Conservation (phyloP, 1,139 yeast genomes). For the Nakaseomyces nivariensis region DNA sequence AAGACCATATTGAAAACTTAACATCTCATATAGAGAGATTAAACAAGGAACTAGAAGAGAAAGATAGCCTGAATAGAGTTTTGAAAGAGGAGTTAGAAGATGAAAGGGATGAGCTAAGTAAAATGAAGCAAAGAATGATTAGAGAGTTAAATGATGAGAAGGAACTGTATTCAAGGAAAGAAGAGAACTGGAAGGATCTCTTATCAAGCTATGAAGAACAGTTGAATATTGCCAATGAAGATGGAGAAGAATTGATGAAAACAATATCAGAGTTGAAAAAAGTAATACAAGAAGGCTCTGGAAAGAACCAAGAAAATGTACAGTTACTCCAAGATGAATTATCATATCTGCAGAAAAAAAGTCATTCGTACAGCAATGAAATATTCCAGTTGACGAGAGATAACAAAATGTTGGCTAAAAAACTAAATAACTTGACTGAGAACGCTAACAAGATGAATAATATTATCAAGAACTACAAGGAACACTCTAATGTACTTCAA, state of each 20-base stretch:
- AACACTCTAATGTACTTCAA: slow-evolving; percentile 1
- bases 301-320: slow-evolving; percentile 41
- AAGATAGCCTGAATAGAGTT: slow-evolving; percentile 18
- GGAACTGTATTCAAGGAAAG: slow-evolving; percentile 17
- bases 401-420: neutral
- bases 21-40: slow-evolving; percentile 11
- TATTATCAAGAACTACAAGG: neutral
- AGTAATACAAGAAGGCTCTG: slow-evolving; percentile 24
- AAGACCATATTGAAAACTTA: slow-evolving; percentile 15
- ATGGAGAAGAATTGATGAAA: slow-evolving; percentile 13
- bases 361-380: neutral
- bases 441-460: neutral
- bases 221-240: slow-evolving; percentile 26
- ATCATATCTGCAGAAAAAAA: neutral
- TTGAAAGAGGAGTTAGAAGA: slow-evolving; percentile 14
- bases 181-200: slow-evolving; percentile 33
- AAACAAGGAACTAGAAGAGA: slow-evolving; percentile 10
- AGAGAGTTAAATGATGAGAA: slow-evolving; percentile 13
- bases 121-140: slow-evolving; percentile 13
- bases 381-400: neutral
- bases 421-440: neutral
- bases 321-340: slow-evolving; percentile 15
- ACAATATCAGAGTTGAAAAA: slow-evolving; percentile 22
- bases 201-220: slow-evolving; percentile 29
- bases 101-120: slow-evolving; percentile 11